These are phyloP conservation scores for Saitozyma podzolica DNA, from an alignment of 768 basidiomycete species.

Conservation along the genomic window DNA sequence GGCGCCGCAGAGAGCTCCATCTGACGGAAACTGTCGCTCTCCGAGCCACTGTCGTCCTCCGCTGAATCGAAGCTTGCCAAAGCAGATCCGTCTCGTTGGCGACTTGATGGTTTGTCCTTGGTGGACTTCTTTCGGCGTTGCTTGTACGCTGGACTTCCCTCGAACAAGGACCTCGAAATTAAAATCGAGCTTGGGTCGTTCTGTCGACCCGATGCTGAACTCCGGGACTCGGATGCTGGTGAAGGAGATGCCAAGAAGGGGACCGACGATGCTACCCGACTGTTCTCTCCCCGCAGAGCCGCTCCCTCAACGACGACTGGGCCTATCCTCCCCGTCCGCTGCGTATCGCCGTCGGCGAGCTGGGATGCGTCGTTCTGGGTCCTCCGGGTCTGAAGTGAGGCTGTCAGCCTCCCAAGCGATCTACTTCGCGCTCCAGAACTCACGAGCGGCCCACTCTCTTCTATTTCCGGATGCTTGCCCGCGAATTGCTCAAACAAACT, in stretches of 20 bases:
- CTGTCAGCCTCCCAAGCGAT: background rate
- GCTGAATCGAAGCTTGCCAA: conserved; percentile 19
- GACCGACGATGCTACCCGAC: too few relatives aligned
- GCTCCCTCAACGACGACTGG: too few relatives aligned
- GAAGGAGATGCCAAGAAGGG: too few relatives aligned
- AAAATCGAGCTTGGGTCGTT: conserved; percentile 46
- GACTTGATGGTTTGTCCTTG: conserved; percentile 14
- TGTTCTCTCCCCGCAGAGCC: too few relatives aligned
- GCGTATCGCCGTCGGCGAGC: too few relatives aligned
- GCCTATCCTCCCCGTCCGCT: too few relatives aligned
- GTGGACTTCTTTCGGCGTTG: conserved; percentile 58
- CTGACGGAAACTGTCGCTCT: conserved; percentile 9
- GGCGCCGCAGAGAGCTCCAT: too few relatives aligned
- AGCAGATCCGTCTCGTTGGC: conserved; percentile 15
- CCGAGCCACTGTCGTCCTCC: conserved; percentile 25
- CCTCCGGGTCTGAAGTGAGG: too few relatives aligned
- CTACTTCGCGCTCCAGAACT: conserved; percentile 8
- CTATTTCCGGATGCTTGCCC: conserved; percentile 25
- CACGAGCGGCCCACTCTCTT: conserved; percentile 16
- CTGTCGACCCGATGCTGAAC: too few relatives aligned
- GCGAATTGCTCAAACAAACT: conserved; percentile 88
- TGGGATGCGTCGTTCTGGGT: too few relatives aligned
- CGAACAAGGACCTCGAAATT: conserved; percentile 71
- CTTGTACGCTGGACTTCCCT: conserved; percentile 85
- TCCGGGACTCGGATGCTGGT: too few relatives aligned